These are phyloP conservation scores for Leishmania gerbilli DNA, from an alignment of 208 protist species.

Conservation along the genomic window DNA sequence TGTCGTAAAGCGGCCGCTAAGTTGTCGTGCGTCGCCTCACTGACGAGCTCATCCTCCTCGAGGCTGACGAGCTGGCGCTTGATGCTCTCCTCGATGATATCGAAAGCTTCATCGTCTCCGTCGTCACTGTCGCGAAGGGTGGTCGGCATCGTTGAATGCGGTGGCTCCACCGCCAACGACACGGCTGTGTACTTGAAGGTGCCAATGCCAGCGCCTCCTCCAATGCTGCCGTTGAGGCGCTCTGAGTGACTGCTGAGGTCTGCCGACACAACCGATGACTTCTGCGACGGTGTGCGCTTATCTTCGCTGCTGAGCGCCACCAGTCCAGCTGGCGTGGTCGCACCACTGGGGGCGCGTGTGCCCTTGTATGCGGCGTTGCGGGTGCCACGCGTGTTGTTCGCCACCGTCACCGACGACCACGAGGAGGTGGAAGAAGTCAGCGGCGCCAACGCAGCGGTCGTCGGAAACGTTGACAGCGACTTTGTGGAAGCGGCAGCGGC, in stretches of 20 bases:
- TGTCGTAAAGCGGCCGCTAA: neutral
- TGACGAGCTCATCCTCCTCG: constrained; percentile 6
- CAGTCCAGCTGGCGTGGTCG: neutral
- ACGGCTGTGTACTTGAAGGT: neutral
- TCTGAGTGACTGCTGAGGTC: neutral
- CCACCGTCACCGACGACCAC: neutral
- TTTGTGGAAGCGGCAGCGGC: neutral
- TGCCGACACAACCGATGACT: neutral
- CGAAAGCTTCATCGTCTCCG: constrained; percentile 1
- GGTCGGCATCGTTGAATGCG: neutral
- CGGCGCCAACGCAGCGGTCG: neutral
- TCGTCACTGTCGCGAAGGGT: constrained; percentile 2
- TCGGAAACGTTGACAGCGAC: neutral
- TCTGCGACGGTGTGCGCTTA: neutral
- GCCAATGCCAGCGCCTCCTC: neutral
- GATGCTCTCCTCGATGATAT: constrained; percentile 8
- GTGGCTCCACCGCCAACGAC: neutral
- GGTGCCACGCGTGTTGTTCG: neutral
- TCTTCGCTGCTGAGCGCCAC: neutral
- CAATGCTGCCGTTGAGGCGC: neutral
- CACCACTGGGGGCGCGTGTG: neutral
- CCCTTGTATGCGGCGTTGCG: neutral
- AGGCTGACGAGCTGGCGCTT: constrained; percentile 10
- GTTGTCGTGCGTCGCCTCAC: neutral
- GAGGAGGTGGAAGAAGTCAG: neutral